phyloP scores from a whole-genome alignment of 225 moss, liverwort and hornwort genomes.

The Takakia lepidozioides region DNA sequence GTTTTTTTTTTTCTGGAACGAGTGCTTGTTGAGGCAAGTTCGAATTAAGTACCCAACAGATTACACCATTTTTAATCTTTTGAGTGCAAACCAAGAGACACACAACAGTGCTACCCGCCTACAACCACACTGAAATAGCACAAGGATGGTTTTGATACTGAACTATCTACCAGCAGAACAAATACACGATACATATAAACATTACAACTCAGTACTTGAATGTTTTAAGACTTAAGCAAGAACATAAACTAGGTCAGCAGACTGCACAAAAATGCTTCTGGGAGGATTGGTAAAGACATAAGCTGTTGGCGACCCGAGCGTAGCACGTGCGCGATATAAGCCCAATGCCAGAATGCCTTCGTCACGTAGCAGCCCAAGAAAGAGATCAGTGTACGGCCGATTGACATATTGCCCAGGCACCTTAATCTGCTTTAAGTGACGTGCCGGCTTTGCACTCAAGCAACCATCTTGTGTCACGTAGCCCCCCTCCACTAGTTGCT shows the following conservation, averaged over 20 bases:
- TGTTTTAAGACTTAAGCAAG: no score
- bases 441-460: constrained; percentile 20
- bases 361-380: constrained; percentile 59
- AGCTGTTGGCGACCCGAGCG: constrained; percentile 57
- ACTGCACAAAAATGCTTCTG: constrained; percentile 37
- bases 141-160: no score
- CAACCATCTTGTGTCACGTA: constrained; percentile 15
- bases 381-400: constrained; percentile 37
- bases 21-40: no score
- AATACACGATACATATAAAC: no score
- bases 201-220: no score
- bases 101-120: no score
- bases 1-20: no score
- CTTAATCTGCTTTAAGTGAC: constrained; percentile 42
- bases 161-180: no score
- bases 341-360: constrained; percentile 49
- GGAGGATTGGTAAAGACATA: constrained; percentile 78
- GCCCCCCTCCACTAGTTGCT: constrained; percentile 64
- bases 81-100: no score
- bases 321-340: constrained; percentile 57
- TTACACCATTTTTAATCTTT: no score
- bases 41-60: no score
- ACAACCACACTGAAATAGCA: no score
- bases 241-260: constrained; percentile 58
- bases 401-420: constrained; percentile 46